These are phyloP conservation scores for Yamadazyma kitorensis DNA, from an alignment of 805 yeast genomes.

Conservation along the genomic window DNA sequence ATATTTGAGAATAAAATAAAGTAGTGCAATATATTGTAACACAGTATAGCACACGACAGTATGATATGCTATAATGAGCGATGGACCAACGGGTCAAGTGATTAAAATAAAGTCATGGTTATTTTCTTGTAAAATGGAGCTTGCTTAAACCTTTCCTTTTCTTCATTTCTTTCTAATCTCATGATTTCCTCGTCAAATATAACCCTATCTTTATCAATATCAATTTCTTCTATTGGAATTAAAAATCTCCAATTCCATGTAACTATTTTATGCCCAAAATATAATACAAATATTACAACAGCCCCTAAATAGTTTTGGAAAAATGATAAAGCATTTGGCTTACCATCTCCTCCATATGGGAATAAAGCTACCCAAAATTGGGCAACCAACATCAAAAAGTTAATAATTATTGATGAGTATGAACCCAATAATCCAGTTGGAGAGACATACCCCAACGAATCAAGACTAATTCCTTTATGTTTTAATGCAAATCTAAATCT, in stretches of 20 bases:
- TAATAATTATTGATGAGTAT: conserved; percentile 29
- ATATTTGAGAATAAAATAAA: too few species aligned
- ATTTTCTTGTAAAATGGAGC: conserved; percentile 18
- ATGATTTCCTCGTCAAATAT: conserved; percentile 36
- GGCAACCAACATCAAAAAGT: conserved; percentile 34
- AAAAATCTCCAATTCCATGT: conserved; percentile 29
- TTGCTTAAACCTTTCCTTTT: conserved; percentile 16
- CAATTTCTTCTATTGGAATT: conserved; percentile 27
- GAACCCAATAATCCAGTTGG: conserved; percentile 43
- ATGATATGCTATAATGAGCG: too few species aligned
- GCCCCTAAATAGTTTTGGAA: conserved; percentile 35
- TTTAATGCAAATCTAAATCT: conserved; percentile 40
- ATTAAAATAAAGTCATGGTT: conserved; percentile 3
- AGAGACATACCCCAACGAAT: conserved; percentile 32
- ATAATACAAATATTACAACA: conserved; percentile 28
- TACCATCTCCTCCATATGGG: conserved; percentile 29
- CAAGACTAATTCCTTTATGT: conserved; percentile 23
- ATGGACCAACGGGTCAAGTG: too few species aligned
- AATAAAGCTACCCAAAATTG: conserved; percentile 45
- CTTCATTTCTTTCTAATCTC: conserved; percentile 27
- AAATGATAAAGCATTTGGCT: conserved; percentile 26
- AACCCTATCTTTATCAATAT: conserved; percentile 27
- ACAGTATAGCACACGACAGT: too few species aligned
- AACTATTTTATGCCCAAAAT: conserved; percentile 31
- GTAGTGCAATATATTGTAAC: too few species aligned